A percentile compares a stretch with the other conserved stretches of the same genome.
phyloP scores from a whole-genome alignment of 2,329 filamentous ascomycete species.

The Alternaria solani region DNA sequence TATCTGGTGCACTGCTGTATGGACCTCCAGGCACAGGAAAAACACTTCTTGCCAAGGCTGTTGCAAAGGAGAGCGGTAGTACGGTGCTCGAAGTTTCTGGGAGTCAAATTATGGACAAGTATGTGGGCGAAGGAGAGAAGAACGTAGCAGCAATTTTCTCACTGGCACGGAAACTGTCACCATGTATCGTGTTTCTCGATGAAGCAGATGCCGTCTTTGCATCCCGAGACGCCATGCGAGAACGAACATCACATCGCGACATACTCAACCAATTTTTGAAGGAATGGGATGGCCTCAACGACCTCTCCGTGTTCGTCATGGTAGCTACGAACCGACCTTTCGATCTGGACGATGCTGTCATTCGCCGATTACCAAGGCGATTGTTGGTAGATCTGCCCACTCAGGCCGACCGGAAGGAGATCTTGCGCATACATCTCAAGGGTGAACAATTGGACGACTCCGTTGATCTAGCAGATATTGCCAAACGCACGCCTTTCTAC shows the following conservation, averaged over 20 bases:
- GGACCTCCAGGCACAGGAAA: constrained; percentile 81
- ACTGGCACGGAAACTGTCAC: constrained; percentile 87
- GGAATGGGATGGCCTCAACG: constrained; percentile 94
- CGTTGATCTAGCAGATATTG: constrained; percentile 69
- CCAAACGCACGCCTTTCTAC: constrained; percentile 75
- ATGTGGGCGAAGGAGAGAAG: constrained; percentile 95
- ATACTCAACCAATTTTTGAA: constrained; percentile 96
- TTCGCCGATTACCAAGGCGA: constrained; percentile 76
- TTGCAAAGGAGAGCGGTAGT: constrained; percentile 71
- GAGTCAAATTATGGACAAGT: constrained; percentile 94
- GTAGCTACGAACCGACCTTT: constrained; percentile 96
- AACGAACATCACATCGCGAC: constrained; percentile 78
- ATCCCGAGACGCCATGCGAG: constrained; percentile 71
- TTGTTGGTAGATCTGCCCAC: constrained; percentile 77
- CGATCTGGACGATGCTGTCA: constrained; percentile 87
- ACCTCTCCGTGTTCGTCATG: constrained; percentile 92
- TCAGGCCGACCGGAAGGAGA: constrained; percentile 70
- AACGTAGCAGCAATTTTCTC: constrained; percentile 90
- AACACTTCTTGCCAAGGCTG: constrained; percentile 68
- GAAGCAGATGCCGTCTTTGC: constrained; percentile 94
- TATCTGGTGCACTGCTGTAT: constrained; percentile 87
- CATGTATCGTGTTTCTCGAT: constrained; percentile 95
- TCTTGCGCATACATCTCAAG: constrained; percentile 74
- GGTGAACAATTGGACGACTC: constrained; percentile 69
- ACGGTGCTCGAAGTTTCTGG: constrained; percentile 84